Base-by-base conservation (phyloP, 306 rosid species). In the apple (Malus domestica) region DNA sequence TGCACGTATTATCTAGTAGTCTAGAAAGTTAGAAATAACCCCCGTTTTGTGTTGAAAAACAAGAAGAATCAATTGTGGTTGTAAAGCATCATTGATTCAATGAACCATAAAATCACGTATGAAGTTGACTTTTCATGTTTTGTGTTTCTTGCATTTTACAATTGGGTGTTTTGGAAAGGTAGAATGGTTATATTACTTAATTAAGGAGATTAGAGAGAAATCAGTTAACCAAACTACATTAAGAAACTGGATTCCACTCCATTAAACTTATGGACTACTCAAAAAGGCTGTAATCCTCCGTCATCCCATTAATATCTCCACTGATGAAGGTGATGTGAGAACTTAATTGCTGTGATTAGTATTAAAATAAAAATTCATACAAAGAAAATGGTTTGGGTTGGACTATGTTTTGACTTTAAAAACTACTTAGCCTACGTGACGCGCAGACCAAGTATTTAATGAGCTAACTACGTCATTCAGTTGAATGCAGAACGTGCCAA, bases 231-330 rank as follows among this genome's bases (percentile, higher is more conserved):
- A 60, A 2, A 12, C 15, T 59, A 14, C 9, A 57, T 22, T 13
- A 13, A 58, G 20, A 23, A 72, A 58, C 35, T 10, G 49, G 38
- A 58, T 33, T 30, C 51, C n/a, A 54, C 62, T 32, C 45, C 20
- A 7, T 14, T 8, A 35, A 30, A 72, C 67, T 72, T 57, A 7
- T 4, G 20, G 16, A 72, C 67, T 58, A 71, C 30, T 38, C 76
- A 15, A 33, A 19, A 22, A 10, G 12, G n/a, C 4, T 14, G 35
- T n/a, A 71, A 54, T 33, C 64, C 49, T 45, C 44, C 23, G 67
- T 38, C 57, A 15, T 72, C 76, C 68, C 76, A 40, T 40, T 35
- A 60, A 73, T n/a, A 40, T 25, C 68, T 73, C 77, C 68, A 11
- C 59, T 16, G 13, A 42, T 44, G 27, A 27, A 42, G 69, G 68